These are phyloP conservation scores for Apophysomyces sp. DNA, from an alignment of 371 early-diverging fungal genomes.

Conservation along the genomic window DNA sequence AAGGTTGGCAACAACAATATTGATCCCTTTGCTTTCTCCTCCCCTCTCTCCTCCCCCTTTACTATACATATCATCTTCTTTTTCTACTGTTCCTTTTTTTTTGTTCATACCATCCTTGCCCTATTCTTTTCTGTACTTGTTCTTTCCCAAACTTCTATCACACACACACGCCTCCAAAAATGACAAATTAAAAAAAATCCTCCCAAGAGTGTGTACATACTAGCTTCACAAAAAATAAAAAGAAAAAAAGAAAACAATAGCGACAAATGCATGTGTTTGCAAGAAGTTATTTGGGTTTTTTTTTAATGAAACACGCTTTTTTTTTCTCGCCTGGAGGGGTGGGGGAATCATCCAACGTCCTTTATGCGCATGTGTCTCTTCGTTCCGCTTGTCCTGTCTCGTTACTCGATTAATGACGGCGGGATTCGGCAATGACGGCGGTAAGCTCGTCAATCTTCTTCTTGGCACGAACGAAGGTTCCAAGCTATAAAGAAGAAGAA, in stretches of 20 bases:
- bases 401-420: constrained; percentile 65
- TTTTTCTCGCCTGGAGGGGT: background rate
- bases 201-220: background rate
- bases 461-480: constrained; percentile 97
- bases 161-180: background rate
- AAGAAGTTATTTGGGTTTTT: background rate
- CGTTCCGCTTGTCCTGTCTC: background rate
- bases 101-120: background rate
- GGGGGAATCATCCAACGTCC: background rate
- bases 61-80: background rate
- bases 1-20: constrained; percentile 1
- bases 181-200: background rate
- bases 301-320: background rate
- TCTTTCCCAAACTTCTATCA: background rate
- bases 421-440: constrained; percentile 92
- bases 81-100: background rate
- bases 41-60: background rate
- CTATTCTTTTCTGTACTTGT: background rate
- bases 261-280: background rate
- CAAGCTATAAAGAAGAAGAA: constrained; percentile 64
- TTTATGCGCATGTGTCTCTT: background rate
- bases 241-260: background rate
- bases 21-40: background rate
- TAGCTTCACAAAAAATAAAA: background rate
- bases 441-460: constrained; percentile 97